Percentiles rank a stretch among this genome's conserved stretches.
Conservation (phyloP, 2,329 filamentous ascomycete species). For the Periconia digitata region DNA sequence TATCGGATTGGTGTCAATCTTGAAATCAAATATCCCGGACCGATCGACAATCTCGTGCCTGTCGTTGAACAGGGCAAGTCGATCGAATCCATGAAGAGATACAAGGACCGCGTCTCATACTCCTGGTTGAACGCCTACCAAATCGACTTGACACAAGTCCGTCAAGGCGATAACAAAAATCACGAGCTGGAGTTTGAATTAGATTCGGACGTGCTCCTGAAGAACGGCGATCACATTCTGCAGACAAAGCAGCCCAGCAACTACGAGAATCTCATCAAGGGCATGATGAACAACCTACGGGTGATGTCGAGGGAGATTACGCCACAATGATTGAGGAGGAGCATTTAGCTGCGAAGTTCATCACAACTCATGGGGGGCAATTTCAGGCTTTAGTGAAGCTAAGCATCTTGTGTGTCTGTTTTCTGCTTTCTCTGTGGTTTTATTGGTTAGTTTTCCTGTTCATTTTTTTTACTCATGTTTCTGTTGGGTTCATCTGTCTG, state of each 20-base stretch:
- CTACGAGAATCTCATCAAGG: constrained; percentile 68
- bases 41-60: constrained; percentile 56
- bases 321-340: constrained; percentile 3
- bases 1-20: constrained; percentile 93
- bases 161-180: constrained; percentile 60
- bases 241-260: constrained; percentile 48
- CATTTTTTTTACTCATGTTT: too few relatives aligned
- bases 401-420: too few relatives aligned
- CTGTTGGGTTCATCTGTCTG: too few relatives aligned
- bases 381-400: neutral
- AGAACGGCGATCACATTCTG: constrained; percentile 63
- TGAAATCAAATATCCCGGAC: constrained; percentile 79
- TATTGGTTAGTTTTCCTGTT: too few relatives aligned
- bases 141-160: constrained; percentile 91
- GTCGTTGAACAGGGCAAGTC: constrained; percentile 46
- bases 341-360: neutral
- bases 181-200: constrained; percentile 84
- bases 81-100: constrained; percentile 57
- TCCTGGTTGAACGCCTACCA: constrained; percentile 78
- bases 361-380: neutral
- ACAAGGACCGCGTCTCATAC: constrained; percentile 91
- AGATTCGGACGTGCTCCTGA: constrained; percentile 62
- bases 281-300: constrained; percentile 68
- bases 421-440: too few relatives aligned
- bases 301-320: constrained; percentile 41